Base-by-base conservation (phyloP, 163 green algal species). In the Chloromonas sp. region DNA sequence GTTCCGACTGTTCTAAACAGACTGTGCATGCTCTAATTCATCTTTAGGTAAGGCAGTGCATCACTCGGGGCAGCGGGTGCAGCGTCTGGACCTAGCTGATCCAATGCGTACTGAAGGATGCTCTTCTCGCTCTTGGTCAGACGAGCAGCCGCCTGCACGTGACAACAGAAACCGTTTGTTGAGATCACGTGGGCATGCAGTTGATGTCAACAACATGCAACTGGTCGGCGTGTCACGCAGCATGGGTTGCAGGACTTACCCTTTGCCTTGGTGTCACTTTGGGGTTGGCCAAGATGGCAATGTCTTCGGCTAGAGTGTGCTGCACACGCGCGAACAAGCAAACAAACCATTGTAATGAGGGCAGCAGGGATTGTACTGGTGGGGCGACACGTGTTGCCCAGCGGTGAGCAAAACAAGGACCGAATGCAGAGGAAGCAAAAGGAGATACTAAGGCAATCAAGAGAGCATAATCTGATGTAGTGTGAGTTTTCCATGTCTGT, bases 61-160 rank as follows among this genome's bases (percentile, higher is more conserved):
- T 74, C 5, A 11, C 5, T 5, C 66, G 66, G 11, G 66, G 66
- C 66, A 5, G 66, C 66, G 5, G 5, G 66, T 5, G 5, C 11
- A 11, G 66, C 5, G 5, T 15, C 66, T 5, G 66, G 5, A 11
- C 66, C 66, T 11, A 74, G 66, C 66, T 74, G 79, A 58, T 87
- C 88, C 60, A 90, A 60, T 70, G 60, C 83, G n/a, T 61, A 85
- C 71, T 66, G 70, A 57, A 96, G 85, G 74, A 96, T 97, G 79
- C 14, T 82, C 88, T 96, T 96, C 77, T 97, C 94, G 57, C 94
- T 93, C 60, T 93, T 90, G 71, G 96, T 89, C 5, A 97, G 89
- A 0, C 93, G 88, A 0, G 94, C 92, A 14, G 94, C 94, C 61
- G 96, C 90, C 79, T 87, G 36, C 76, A 15, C 66, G 5, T 11